A percentile compares a stretch with the other conserved stretches of the same genome.
phyloP scores from a whole-genome alignment of 164 flowering plant genomes.

The Aristolochia contorta region DNA sequence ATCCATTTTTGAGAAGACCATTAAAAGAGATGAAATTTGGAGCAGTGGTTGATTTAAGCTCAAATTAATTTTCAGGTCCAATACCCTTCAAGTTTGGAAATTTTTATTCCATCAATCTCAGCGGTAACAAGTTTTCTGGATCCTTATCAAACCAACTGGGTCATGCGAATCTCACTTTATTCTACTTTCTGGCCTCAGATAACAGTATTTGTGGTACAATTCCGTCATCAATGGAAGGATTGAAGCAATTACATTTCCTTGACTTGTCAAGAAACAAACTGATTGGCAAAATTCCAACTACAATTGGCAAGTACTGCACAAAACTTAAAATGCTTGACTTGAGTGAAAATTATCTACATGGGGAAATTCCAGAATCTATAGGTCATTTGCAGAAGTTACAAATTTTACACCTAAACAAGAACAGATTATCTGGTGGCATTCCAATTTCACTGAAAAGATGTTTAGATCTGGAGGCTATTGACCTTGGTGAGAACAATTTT shows the following conservation, averaged over 20 bases:
- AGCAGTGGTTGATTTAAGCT: neutral
- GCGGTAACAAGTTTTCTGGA: neutral
- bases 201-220: slow-evolving; percentile 1
- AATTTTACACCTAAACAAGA: too few species aligned
- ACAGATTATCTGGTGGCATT: too few species aligned
- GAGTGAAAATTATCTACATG: too few species aligned
- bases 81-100: neutral
- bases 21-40: too few species aligned
- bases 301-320: neutral
- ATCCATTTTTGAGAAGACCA: neutral
- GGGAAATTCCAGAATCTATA: too few species aligned
- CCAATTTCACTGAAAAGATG: too few species aligned
- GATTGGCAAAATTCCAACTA: neutral
- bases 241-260: neutral
- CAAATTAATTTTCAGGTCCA: neutral
- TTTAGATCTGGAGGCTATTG: too few species aligned
- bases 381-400: too few species aligned
- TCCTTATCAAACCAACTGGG: too few species aligned
- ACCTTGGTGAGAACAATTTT: too few species aligned
- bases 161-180: neutral
- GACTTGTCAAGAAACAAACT: neutral
- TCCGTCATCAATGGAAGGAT: neutral
- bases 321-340: neutral
- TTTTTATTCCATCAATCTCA: neutral
- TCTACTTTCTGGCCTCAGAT: neutral